Percentiles rank a stretch among this genome's conserved stretches.
Conservation (phyloP, 2,329 filamentous ascomycete genomes). For the Cladosporium sp. region DNA sequence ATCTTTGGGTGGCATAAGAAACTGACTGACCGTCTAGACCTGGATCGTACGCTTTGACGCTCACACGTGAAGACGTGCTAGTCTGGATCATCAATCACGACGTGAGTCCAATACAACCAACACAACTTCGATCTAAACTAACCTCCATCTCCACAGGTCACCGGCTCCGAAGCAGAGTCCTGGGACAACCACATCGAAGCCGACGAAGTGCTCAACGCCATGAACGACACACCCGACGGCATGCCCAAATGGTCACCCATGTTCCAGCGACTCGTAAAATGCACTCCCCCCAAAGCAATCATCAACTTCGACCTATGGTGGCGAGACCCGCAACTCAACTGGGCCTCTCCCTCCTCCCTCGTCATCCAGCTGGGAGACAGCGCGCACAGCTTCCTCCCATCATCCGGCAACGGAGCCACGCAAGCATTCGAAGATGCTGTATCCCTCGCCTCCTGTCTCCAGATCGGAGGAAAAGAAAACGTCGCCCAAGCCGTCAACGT, state of each 20-base stretch:
- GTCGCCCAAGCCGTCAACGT: slow-evolving; percentile 29
- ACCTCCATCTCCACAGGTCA: slow-evolving; percentile 29
- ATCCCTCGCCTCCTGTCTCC: slow-evolving; percentile 43
- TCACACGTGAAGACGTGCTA: slow-evolving; percentile 39
- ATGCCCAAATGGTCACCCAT: slow-evolving; percentile 37
- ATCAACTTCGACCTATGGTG: slow-evolving; percentile 55
- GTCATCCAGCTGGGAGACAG: slow-evolving; percentile 51
- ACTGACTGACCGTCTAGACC: slow-evolving; percentile 14
- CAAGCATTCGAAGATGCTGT: slow-evolving; percentile 51
- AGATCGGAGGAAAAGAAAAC: slow-evolving; percentile 38
- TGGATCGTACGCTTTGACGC: slow-evolving; percentile 37
- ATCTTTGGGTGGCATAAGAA: not conserved
- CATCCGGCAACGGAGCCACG: slow-evolving; percentile 49
- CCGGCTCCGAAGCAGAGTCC: slow-evolving; percentile 30
- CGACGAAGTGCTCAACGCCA: slow-evolving; percentile 26
- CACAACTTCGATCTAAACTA: not conserved
- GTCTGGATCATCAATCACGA: slow-evolving; percentile 45
- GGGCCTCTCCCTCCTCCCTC: slow-evolving; percentile 45
- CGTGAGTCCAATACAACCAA: slow-evolving; percentile 13
- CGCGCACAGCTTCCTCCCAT: slow-evolving; percentile 51
- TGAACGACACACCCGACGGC: slow-evolving; percentile 6
- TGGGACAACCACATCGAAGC: slow-evolving; percentile 41
- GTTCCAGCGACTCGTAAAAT: slow-evolving; percentile 41
- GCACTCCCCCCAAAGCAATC: slow-evolving; percentile 25
- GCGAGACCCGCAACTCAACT: slow-evolving; percentile 48